Evolutionary conservation across 768 basidiomycete genomes (phyloP).

Genomic region (Tulasnella sp.): DNA sequence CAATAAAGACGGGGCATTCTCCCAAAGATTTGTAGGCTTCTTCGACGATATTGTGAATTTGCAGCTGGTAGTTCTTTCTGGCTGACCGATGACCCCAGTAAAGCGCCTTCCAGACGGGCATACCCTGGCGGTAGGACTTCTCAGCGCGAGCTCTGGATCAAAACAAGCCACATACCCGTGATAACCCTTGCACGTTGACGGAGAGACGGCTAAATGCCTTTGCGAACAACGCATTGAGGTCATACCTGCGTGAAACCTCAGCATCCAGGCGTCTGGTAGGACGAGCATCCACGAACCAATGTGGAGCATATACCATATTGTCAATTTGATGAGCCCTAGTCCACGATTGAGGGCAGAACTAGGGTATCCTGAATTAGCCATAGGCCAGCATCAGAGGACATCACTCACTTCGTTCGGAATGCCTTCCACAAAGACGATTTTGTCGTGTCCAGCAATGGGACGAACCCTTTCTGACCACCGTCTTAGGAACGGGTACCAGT

Average conservation of each 20-base stretch:
- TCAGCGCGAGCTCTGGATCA: not conserved
- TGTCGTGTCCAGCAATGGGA: slow-evolving; percentile 38
- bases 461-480: slow-evolving; percentile 55
- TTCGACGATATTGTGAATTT: slow-evolving; percentile 68
- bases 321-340: slow-evolving; percentile 47
- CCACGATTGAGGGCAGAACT: slow-evolving; percentile 78
- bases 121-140: slow-evolving; percentile 57
- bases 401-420: slow-evolving; percentile 79
- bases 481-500: slow-evolving; percentile 64
- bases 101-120: slow-evolving; percentile 66
- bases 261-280: not conserved
- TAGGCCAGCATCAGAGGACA: not conserved
- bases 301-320: slow-evolving; percentile 60
- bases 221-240: slow-evolving; percentile 73
- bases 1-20: slow-evolving; percentile 73
- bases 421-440: slow-evolving; percentile 59
- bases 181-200: slow-evolving; percentile 86
- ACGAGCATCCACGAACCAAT: slow-evolving; percentile 39
- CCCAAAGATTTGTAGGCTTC: slow-evolving; percentile 57
- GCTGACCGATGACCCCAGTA: slow-evolving; percentile 81
- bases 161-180: slow-evolving; percentile 42
- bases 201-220: slow-evolving; percentile 78
- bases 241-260: slow-evolving; percentile 49
- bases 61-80: slow-evolving; percentile 67
- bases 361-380: not conserved